phyloP scores from a whole-genome alignment of 177 flowering plant species.

The Vitis hybrid region DNA sequence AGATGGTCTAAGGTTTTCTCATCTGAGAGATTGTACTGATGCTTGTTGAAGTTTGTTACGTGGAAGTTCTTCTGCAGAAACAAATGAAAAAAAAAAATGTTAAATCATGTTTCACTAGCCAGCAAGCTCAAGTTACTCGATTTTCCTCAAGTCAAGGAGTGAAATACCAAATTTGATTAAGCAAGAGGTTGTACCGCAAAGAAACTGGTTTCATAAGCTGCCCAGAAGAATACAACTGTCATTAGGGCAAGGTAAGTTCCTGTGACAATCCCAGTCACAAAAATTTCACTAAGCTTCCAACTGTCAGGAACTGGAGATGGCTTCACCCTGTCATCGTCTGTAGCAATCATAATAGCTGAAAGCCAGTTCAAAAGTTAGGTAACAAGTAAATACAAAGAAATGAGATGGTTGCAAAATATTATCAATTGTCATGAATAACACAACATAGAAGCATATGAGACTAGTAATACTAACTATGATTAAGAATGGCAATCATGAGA shows the following conservation, averaged over 20 bases:
- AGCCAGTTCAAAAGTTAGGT: neutral
- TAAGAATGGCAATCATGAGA: slow-evolving; percentile 8
- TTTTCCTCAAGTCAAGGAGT: no score
- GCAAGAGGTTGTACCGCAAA: no score
- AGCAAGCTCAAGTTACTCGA: no score
- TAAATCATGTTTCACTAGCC: no score
- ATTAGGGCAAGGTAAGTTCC: slow-evolving; percentile 15
- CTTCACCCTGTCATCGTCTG: slow-evolving; percentile 19
- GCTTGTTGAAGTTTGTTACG: no score
- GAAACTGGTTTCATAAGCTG: slow-evolving; percentile 8
- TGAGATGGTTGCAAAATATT: no score
- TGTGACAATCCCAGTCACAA: slow-evolving; percentile 13
- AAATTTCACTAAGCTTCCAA: slow-evolving; percentile 18
- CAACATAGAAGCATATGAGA: no score
- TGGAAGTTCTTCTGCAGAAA: no score
- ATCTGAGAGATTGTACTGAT: no score
- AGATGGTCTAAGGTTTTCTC: slow-evolving; percentile 1
- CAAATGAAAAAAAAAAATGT: no score
- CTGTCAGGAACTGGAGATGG: slow-evolving; percentile 14
- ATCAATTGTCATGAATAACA: no score
- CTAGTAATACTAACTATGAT: neutral
- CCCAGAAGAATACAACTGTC: slow-evolving; percentile 14
- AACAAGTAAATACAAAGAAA: neutral
- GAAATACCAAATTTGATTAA: no score
- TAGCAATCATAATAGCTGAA: slow-evolving; percentile 12